Evolutionary conservation across 1,284 basidiomycete genomes (phyloP), one percentile per base, ranked within the genome.

Genomic region (Thecaphora frezii): DNA sequence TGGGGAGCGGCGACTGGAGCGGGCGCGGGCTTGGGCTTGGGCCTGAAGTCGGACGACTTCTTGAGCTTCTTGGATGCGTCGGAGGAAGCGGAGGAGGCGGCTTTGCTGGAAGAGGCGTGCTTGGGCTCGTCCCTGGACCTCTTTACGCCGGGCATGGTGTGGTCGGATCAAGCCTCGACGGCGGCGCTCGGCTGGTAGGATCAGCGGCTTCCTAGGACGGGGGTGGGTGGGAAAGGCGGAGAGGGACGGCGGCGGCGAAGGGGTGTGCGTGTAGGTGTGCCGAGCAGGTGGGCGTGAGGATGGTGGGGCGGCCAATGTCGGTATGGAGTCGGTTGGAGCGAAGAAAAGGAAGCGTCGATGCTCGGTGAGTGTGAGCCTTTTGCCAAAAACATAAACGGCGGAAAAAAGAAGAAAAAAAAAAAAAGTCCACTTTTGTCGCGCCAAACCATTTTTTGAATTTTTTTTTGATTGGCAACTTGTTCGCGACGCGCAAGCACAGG

Each of bases 111-210:
- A 3, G 41, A 33, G 10, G 40, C 24, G 33, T 28, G 49, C 51
- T 60, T 65, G n/a, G 52, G 43, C 50, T 66, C 33, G 37, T 58
- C 58, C 51, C 62, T 60, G 26, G 52, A 62, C 37, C 66, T 46
- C 48, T 69, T 69, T 45, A 69, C 46, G n/a, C 66, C 66, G 45
- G 66, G 66, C 66, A 69, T 69, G 26, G 14, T 61, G 47, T 18
- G n/a, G n/a, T n/a, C n/a, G n/a, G 10, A 16, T n/a, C 18, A 42
- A 12, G 26, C 16, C 47, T 23, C 47, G 30, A 44, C n/a, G 45
- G 33, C 28, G 41, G 28, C 47, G 46, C n/a, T 22, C 26, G n/a
- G 51, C 19, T 24, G 21, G 43, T 30, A 49, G 48, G 30, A 52
- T 19, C 48, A 56, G 55, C 49, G 50, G 55, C 43, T 22, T 25